phyloP scores from a whole-genome alignment of 2,329 filamentous ascomycete genomes.

The Aspergillus alliaceus region DNA sequence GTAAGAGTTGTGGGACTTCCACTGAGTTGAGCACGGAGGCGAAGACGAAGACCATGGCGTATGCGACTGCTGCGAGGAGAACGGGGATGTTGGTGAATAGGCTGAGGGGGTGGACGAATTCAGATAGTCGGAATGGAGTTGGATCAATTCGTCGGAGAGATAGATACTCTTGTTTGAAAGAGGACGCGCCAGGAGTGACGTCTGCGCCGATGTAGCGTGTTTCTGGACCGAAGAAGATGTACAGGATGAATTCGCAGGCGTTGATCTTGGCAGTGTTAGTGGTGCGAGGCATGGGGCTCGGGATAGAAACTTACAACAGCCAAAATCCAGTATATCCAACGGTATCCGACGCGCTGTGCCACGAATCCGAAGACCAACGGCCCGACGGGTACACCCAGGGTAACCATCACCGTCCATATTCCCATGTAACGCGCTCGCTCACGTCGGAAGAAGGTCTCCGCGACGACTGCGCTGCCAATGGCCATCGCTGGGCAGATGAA shows the following conservation, averaged over 20 bases:
- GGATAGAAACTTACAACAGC: conserved; percentile 48
- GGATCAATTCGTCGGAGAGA: conserved; percentile 54
- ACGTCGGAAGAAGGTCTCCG: conserved; percentile 58
- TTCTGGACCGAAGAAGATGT: conserved; percentile 57
- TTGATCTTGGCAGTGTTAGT: conserved; percentile 44
- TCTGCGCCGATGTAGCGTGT: conserved; percentile 51
- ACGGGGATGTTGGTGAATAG: conserved; percentile 50
- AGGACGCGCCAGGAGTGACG: conserved; percentile 21
- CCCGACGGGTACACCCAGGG: conserved; percentile 48
- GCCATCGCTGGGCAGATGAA: conserved; percentile 56
- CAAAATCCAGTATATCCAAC: conserved; percentile 61
- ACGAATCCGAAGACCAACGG: conserved; percentile 47
- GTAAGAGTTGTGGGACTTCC: conserved; percentile 60
- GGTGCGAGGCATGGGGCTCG: conserved; percentile 1
- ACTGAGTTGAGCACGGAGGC: conserved; percentile 56
- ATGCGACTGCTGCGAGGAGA: conserved; percentile 54
- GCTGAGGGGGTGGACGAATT: conserved; percentile 55
- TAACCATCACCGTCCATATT: conserved; percentile 56
- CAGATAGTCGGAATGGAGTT: conserved; percentile 47
- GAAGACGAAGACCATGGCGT: conserved; percentile 61
- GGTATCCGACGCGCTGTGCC: conserved; percentile 53
- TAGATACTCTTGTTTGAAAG: conserved; percentile 49
- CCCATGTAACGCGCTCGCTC: conserved; percentile 58
- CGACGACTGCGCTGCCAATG: conserved; percentile 58
- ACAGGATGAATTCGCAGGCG: conserved; percentile 56